Evolutionary conservation across 768 basidiomycete genomes (phyloP).

Genomic region (Suillus discolor): DNA sequence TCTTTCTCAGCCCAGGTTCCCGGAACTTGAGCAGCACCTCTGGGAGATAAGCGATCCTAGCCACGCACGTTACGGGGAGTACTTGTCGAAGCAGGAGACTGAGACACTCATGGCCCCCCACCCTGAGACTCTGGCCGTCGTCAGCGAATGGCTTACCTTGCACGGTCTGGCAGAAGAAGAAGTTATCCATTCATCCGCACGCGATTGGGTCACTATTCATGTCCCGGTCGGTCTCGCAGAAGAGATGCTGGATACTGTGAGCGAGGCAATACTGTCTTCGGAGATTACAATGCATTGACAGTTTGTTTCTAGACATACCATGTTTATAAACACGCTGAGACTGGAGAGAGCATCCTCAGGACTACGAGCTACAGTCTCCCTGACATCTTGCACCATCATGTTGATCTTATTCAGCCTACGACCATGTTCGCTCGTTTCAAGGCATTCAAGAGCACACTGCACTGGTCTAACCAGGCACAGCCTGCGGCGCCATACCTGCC

Average conservation of each 20-base stretch:
- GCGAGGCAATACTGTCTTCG: constrained; percentile 11
- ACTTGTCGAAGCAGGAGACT: constrained; percentile 67
- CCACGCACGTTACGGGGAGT: constrained; percentile 54
- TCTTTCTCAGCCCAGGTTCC: constrained; percentile 55
- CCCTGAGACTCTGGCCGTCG: constrained; percentile 50
- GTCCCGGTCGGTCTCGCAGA: constrained; percentile 64
- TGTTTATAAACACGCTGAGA: constrained; percentile 56
- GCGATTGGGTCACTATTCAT: constrained; percentile 67
- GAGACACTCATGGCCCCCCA: constrained; percentile 63
- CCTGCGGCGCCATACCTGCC: constrained; percentile 7
- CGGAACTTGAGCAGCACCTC: constrained; percentile 50
- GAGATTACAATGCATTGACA: background rate
- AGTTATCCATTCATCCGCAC: constrained; percentile 58
- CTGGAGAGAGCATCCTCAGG: constrained; percentile 58
- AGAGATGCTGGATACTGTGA: constrained; percentile 70
- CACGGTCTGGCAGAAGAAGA: constrained; percentile 54
- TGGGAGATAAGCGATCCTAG: constrained; percentile 61
- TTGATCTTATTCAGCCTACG: constrained; percentile 74
- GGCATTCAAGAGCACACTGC: constrained; percentile 43
- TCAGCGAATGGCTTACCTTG: constrained; percentile 62
- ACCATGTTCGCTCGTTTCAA: constrained; percentile 61
- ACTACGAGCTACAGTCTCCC: constrained; percentile 75
- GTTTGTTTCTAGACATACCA: constrained; percentile 53
- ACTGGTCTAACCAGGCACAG: constrained; percentile 24
- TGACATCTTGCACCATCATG: constrained; percentile 53